phyloP scores from a whole-genome alignment of 345 rosid genomes.

The Raphanus sativus region DNA sequence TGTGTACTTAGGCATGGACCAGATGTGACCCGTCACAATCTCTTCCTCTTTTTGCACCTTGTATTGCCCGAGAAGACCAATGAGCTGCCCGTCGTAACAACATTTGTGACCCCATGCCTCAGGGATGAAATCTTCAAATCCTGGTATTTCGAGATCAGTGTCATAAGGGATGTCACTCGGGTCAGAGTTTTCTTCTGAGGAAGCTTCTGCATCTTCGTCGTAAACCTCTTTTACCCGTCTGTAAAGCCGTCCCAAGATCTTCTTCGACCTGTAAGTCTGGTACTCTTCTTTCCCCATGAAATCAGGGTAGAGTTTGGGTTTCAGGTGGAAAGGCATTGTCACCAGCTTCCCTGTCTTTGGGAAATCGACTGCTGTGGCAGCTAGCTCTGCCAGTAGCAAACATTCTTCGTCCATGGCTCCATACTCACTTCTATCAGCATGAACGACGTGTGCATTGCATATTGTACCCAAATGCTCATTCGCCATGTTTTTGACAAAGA shows the following conservation, averaged over 20 bases:
- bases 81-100: conserved; percentile 69
- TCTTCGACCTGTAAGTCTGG: conserved; percentile 69
- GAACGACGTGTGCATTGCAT: conserved; percentile 88
- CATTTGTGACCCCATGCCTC: conserved; percentile 86
- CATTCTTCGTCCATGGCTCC: conserved; percentile 80
- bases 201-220: conserved; percentile 46
- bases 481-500: conserved; percentile 66
- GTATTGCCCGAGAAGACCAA: conserved; percentile 49
- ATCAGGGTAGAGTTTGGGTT: conserved; percentile 81
- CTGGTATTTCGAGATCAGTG: conserved; percentile 54
- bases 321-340: conserved; percentile 58
- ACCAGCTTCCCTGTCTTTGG: conserved; percentile 88
- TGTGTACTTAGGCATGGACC: conserved; percentile 80
- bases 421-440: conserved; percentile 65
- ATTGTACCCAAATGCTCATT: conserved; percentile 74
- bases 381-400: conserved; percentile 64
- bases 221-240: conserved; percentile 59
- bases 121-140: conserved; percentile 53
- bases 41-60: conserved; percentile 87
- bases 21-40: conserved; percentile 86
- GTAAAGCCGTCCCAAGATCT: conserved; percentile 79
- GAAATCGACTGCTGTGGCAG: conserved; percentile 91
- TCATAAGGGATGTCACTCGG: conserved; percentile 63
- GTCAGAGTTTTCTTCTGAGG: conserved; percentile 39
- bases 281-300: conserved; percentile 80